A percentile compares a stretch with the other conserved stretches of the same genome.
phyloP scores from a whole-genome alignment of 2,329 filamentous ascomycete genomes.

The Chrysoporthe cubensis region DNA sequence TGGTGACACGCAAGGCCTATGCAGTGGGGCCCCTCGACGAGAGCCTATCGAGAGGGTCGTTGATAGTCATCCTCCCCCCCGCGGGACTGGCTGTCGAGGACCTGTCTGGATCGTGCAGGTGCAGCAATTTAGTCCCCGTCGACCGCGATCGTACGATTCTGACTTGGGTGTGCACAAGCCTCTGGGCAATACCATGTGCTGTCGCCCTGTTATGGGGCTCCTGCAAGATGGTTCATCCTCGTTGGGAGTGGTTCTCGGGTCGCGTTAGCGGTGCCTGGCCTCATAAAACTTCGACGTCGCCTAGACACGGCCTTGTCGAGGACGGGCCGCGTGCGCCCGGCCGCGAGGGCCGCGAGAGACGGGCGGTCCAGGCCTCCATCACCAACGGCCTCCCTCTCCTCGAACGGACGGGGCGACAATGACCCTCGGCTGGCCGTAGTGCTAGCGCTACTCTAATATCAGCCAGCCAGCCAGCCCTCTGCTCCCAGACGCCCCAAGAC shows the following conservation, averaged over 20 bases:
- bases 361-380: neutral
- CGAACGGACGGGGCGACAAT: conserved; percentile 22
- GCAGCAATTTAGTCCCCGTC: neutral
- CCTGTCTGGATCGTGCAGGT: neutral
- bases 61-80: neutral
- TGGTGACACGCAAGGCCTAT: no score
- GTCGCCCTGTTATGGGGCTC: conserved; percentile 6
- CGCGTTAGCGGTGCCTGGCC: conserved; percentile 11
- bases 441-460: neutral
- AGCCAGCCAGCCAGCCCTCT: neutral
- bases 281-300: conserved; percentile 15
- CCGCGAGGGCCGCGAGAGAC: neutral
- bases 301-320: neutral
- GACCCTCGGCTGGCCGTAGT: conserved; percentile 22
- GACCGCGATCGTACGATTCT: conserved; percentile 1
- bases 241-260: conserved; percentile 17
- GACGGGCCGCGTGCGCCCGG: neutral
- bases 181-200: neutral
- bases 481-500: conserved; percentile 6
- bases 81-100: neutral
- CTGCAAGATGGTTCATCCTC: conserved; percentile 23
- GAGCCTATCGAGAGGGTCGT: neutral
- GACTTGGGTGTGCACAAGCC: neutral
- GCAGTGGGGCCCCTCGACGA: neutral
- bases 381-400: neutral